A percentile compares a stretch with the other conserved stretches of the same genome.
Conservation (phyloP, 345 rosid genomes). For the Brassica incana region DNA sequence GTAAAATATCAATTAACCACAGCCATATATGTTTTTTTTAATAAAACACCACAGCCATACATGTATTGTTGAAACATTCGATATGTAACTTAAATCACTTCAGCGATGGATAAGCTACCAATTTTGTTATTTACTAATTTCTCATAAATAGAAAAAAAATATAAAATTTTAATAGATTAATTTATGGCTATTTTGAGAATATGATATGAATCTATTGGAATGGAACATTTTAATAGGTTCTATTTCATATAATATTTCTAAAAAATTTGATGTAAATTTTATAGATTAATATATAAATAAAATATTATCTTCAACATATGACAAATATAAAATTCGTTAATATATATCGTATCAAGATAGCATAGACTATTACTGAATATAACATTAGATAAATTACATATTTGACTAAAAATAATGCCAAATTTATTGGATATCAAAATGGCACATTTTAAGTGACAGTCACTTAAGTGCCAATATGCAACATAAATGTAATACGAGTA, state of each 20-base stretch:
- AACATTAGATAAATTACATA: neutral
- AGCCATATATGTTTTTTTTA: too few relatives aligned
- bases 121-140: neutral
- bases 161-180: neutral
- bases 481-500: too few relatives aligned
- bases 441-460: neutral
- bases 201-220: neutral
- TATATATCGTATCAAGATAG: neutral
- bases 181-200: neutral
- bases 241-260: too few relatives aligned
- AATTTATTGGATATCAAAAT: neutral
- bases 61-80: neutral
- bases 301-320: neutral
- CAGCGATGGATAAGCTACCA: neutral
- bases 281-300: too few relatives aligned
- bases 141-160: too few relatives aligned
- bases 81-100: neutral
- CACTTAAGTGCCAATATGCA: too few relatives aligned
- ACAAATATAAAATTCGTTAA: too few relatives aligned
- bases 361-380: neutral
- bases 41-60: too few relatives aligned
- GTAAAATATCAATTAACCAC: too few relatives aligned
- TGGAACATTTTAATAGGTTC: neutral
- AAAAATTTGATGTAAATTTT: neutral
- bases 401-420: neutral